These are phyloP conservation scores for Neopestalotiopsis rosae DNA, from an alignment of 2,329 filamentous ascomycete genomes.

Conservation along the genomic window DNA sequence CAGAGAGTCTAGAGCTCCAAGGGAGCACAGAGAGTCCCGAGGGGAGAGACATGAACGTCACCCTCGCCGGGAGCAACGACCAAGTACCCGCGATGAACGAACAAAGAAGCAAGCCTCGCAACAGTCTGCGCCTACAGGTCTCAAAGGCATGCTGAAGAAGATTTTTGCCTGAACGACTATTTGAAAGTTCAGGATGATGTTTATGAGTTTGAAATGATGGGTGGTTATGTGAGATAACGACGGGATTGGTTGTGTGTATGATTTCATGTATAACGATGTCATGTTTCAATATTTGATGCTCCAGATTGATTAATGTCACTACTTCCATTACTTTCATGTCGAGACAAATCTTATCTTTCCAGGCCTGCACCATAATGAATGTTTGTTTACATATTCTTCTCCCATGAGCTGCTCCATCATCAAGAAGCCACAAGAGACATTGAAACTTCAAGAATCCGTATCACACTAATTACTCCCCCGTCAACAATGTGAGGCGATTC, in stretches of 20 bases:
- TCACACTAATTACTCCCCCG: too few relatives aligned
- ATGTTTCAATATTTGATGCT: conserved; percentile 2
- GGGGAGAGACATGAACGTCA: conserved; percentile 4
- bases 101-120: conserved; percentile 14
- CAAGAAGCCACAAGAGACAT: too few relatives aligned
- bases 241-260: conserved; percentile 13
- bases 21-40: neutral
- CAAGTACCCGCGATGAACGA: conserved; percentile 7
- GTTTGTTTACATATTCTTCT: too few relatives aligned
- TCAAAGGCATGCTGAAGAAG: conserved; percentile 18
- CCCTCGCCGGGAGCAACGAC: conserved; percentile 11
- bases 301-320: too few relatives aligned
- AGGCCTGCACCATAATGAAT: too few relatives aligned
- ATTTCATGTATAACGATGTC: conserved; percentile 13
- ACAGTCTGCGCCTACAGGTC: neutral
- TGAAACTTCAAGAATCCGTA: too few relatives aligned
- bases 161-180: conserved; percentile 15
- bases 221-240: neutral
- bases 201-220: neutral
- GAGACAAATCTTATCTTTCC: too few relatives aligned
- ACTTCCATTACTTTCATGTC: too few relatives aligned
- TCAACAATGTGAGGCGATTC: too few relatives aligned
- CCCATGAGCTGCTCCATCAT: too few relatives aligned
- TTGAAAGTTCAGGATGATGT: neutral
- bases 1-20: neutral